Conservation (phyloP, 371 early-diverging fungal genomes). For the Lichtheimia ramosa region DNA sequence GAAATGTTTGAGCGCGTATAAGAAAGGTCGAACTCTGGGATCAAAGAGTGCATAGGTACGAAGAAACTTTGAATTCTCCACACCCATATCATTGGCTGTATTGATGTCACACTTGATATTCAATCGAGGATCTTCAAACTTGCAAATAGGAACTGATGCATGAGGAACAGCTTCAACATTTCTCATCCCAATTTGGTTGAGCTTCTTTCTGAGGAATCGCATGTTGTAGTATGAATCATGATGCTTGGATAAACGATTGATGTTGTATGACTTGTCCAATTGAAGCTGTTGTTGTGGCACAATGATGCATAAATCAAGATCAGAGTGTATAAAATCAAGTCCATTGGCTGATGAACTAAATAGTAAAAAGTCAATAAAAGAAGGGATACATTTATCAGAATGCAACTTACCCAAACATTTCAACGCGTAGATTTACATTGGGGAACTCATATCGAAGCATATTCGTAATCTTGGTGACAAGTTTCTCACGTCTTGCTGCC, state of each 20-base stretch:
- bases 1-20: slow-evolving; percentile 57
- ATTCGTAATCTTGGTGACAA: slow-evolving; percentile 2
- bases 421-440: slow-evolving; percentile 10
- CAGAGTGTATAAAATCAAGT: slow-evolving; percentile 20
- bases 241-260: not conserved
- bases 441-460: slow-evolving; percentile 21
- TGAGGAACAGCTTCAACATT: slow-evolving; percentile 16
- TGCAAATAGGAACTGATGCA: slow-evolving; percentile 67
- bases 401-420: slow-evolving; percentile 27
- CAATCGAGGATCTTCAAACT: slow-evolving; percentile 60
- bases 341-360: slow-evolving; percentile 30
- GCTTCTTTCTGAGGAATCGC: slow-evolving; percentile 10
- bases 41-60: slow-evolving; percentile 54
- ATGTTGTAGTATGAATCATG: slow-evolving; percentile 23
- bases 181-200: slow-evolving; percentile 23
- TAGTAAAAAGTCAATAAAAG: no score
- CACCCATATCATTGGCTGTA: slow-evolving; percentile 52
- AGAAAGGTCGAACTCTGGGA: slow-evolving; percentile 52
- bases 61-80: slow-evolving; percentile 60
- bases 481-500: not conserved
- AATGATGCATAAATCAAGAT: slow-evolving; percentile 36
- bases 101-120: slow-evolving; percentile 53
- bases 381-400: no score
- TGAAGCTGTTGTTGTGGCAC: slow-evolving; percentile 22
- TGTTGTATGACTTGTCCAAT: slow-evolving; percentile 1